Base-by-base conservation (phyloP, 106 monocot species). In the Acorus gramineus region DNA sequence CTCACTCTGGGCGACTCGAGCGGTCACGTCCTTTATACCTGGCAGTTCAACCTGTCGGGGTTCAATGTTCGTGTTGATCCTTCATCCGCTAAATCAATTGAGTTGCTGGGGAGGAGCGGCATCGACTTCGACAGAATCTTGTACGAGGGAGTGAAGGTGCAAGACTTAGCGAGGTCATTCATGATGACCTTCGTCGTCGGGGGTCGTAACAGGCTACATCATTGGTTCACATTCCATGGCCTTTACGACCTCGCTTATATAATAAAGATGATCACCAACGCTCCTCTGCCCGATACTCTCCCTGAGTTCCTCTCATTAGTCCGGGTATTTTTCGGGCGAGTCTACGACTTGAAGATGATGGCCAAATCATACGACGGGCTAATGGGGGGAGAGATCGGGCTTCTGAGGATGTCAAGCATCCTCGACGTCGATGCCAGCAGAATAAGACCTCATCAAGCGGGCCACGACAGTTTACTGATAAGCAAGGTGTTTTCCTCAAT, bases 171-270 rank as follows among this genome's bases (percentile, higher is more conserved):
- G 2, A 11, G 3, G 5, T n/a, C n/a, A n/a, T n/a, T n/a, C n/a
- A n/a, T n/a, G n/a, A n/a, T n/a, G n/a, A n/a, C n/a, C n/a, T n/a
- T n/a, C n/a, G 0, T 59, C n/a, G 4, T 3, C 59, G 59, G 59
- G 28, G 28, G 4, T 59, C n/a, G 59, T 7, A 6, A 42, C 59
- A 8, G 3, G 12, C 28, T 7, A 2, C 12, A 7, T 42, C 14
- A 3, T 8, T 59, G 59, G 59, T 12, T 59, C 59, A 59, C 59
- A 2, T 59, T 59, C 59, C 59, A 59, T 4, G 59, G 59, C 59
- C 7, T 59, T 42, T 59, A 59, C 42, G 59, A 59, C 42, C 3
- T 59, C 59, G 59, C 59, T 3, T 59, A 59, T 8, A 8, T 59
- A 4, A 2, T 59, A 3, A 59, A 42, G 59, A 3, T 59, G 3